A percentile compares a stretch with the other conserved stretches of the same genome.
Evolutionary conservation across 1,284 basidiomycete species (phyloP).

Genomic region (Xerocomus amazonicus): DNA sequence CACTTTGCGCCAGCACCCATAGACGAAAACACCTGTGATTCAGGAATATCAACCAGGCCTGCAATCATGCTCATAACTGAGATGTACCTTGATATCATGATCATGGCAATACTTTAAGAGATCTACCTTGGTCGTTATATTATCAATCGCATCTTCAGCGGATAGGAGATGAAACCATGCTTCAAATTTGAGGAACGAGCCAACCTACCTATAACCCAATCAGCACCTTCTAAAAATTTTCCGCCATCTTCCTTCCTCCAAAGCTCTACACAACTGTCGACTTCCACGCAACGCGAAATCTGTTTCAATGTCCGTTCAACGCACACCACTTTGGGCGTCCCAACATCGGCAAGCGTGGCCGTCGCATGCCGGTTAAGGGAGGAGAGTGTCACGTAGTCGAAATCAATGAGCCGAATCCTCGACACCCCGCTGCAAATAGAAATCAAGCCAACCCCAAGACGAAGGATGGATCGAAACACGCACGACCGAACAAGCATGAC

Average conservation of each 20-base stretch:
- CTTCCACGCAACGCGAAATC: constrained; percentile 69
- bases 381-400: constrained; percentile 91
- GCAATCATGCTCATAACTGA: background rate
- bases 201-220: constrained; percentile 82
- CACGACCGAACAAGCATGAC: constrained; percentile 90
- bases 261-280: constrained; percentile 80
- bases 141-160: constrained; percentile 85
- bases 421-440: constrained; percentile 57
- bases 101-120: constrained; percentile 81
- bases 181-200: constrained; percentile 8
- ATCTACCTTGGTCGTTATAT: constrained; percentile 93
- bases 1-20: constrained; percentile 98
- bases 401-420: constrained; percentile 76
- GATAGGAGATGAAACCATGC: constrained; percentile 14
- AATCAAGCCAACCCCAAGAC: background rate
- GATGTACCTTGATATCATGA: constrained; percentile 65
- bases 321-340: constrained; percentile 88
- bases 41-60: constrained; percentile 3
- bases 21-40: constrained; percentile 79
- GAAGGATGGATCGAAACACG: constrained; percentile 32
- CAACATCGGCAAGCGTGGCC: constrained; percentile 89
- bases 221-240: constrained; percentile 69
- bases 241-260: constrained; percentile 81
- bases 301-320: constrained; percentile 71
- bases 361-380: constrained; percentile 94